Evolutionary conservation across 2,329 filamentous ascomycete species (phyloP).

Genomic region (Fusarium bulbicola): DNA sequence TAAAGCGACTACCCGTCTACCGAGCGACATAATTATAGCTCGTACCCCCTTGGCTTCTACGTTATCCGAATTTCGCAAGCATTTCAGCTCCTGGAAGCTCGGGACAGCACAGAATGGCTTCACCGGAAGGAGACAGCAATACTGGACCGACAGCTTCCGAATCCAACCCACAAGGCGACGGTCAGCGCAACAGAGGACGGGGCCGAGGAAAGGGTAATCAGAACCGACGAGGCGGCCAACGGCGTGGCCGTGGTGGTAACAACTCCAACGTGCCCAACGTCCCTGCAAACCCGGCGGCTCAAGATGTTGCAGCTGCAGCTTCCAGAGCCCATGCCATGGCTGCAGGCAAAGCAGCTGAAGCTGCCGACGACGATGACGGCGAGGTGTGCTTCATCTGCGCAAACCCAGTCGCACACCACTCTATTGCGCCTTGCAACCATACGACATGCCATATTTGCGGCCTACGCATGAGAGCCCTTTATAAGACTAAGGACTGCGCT

Average conservation of each 20-base stretch:
- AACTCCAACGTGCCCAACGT: constrained; percentile 24
- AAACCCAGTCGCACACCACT: constrained; percentile 85
- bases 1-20: constrained; percentile 1
- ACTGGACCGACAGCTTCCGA: constrained; percentile 26
- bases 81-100: neutral
- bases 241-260: constrained; percentile 44
- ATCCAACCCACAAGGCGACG: constrained; percentile 34
- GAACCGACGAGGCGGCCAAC: constrained; percentile 49
- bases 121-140: constrained; percentile 24
- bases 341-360: constrained; percentile 36
- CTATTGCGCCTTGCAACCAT: constrained; percentile 94
- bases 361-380: constrained; percentile 64
- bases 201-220: constrained; percentile 54
- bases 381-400: constrained; percentile 99
- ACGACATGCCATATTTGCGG: constrained; percentile 96
- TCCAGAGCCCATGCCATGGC: constrained; percentile 51
- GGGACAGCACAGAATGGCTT: constrained; percentile 25
- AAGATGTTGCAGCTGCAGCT: constrained; percentile 44
- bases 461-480: constrained; percentile 87
- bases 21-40: constrained; percentile 23
- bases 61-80: constrained; percentile 5
- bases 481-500: constrained; percentile 96
- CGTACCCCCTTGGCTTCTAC: neutral
- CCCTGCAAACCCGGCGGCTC: constrained; percentile 44
- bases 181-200: constrained; percentile 52